Conservation (phyloP, 371 early-diverging fungal genomes). For the Racocetra persica region DNA sequence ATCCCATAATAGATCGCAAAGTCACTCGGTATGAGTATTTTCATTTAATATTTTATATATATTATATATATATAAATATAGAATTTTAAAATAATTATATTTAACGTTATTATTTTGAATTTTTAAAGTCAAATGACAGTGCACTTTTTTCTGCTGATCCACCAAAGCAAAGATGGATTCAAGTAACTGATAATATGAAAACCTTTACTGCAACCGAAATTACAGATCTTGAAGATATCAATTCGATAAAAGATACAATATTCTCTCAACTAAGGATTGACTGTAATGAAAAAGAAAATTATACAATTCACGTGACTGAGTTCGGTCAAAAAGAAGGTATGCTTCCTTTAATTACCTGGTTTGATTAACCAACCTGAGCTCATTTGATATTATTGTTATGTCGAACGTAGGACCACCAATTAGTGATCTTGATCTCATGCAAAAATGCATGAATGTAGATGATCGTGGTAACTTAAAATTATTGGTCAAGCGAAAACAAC, state of each 20-base stretch:
- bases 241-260: conserved; percentile 19
- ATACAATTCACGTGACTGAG: conserved; percentile 22
- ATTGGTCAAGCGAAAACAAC: conserved; percentile 13
- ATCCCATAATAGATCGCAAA: not conserved
- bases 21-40: not conserved
- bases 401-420: not conserved
- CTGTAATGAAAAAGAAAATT: conserved; percentile 7
- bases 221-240: not conserved
- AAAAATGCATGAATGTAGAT: conserved; percentile 32
- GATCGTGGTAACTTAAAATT: conserved; percentile 24
- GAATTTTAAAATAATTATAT: not conserved
- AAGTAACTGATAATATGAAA: conserved; percentile 8
- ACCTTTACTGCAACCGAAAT: conserved; percentile 12
- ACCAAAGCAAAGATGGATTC: not conserved
- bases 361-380: not conserved
- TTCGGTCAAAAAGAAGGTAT: conserved; percentile 25
- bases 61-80: not conserved
- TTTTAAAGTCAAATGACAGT: not conserved
- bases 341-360: not conserved
- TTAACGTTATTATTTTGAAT: not conserved
- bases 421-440: conserved; percentile 17
- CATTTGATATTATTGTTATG: not conserved
- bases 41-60: not conserved
- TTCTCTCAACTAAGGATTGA: conserved; percentile 10
- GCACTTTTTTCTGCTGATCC: not conserved